Percentiles rank a stretch among this genome's conserved stretches.
Conservation (phyloP, 2,329 filamentous ascomycete genomes). For the Ilyonectria destructans region DNA sequence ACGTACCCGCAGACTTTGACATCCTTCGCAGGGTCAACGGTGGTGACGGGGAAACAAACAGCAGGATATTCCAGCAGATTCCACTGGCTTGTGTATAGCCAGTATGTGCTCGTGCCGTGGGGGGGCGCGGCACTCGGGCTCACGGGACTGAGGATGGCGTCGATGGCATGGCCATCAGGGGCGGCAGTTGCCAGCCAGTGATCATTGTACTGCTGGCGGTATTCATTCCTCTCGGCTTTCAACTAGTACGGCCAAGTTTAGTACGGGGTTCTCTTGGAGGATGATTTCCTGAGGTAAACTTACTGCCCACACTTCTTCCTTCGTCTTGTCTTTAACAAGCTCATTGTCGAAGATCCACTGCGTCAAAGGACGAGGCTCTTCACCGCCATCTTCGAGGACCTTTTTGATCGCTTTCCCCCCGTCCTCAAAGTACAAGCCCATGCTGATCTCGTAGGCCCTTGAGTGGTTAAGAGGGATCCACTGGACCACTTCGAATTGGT, state of each 20-base stretch:
- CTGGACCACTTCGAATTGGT: conserved; percentile 73
- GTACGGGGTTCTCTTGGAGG: not conserved
- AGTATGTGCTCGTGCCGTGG: conserved; percentile 64
- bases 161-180: conserved; percentile 58
- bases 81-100: conserved; percentile 79
- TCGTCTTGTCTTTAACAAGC: conserved; percentile 59
- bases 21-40: conserved; percentile 47
- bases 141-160: conserved; percentile 75
- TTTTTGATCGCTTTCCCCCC: conserved; percentile 67
- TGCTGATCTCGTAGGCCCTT: conserved; percentile 68
- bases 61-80: conserved; percentile 80
- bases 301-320: conserved; percentile 60
- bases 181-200: conserved; percentile 57
- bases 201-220: conserved; percentile 55
- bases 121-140: conserved; percentile 67
- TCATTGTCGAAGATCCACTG: conserved; percentile 72
- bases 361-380: conserved; percentile 72
- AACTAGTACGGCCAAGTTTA: too few species aligned
- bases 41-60: conserved; percentile 71
- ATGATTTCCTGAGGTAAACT: not conserved
- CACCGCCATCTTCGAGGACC: conserved; percentile 67
- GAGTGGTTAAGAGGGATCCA: conserved; percentile 71
- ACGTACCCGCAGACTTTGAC: conserved; percentile 41
- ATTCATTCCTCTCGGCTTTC: conserved; percentile 57
- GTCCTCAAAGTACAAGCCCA: conserved; percentile 63